A percentile compares a stretch with the other conserved stretches of the same genome.
Conservation (phyloP, 306 rosid genomes). For the Cicer cuneatum region DNA sequence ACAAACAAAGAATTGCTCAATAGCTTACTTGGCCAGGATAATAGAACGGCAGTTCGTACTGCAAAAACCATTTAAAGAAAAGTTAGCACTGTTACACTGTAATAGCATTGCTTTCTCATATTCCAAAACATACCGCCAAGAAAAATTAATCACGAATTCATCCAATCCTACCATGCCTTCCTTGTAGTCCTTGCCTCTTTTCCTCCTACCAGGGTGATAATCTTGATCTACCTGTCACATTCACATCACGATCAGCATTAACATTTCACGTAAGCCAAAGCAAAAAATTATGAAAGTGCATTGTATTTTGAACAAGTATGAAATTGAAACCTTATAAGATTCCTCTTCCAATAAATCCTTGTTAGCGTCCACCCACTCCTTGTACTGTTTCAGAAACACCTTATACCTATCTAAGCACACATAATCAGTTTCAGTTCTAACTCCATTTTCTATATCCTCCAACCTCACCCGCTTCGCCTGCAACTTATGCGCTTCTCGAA, state of each 20-base stretch:
- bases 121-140: background rate
- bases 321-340: conserved; percentile 70
- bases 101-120: conserved; percentile 19
- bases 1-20: conserved; percentile 14
- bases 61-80: conserved; percentile 53
- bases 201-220: conserved; percentile 93
- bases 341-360: conserved; percentile 86
- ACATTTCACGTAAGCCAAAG: conserved; percentile 23
- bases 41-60: conserved; percentile 97
- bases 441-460: conserved; percentile 61
- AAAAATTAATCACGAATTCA: conserved; percentile 17
- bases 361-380: conserved; percentile 82
- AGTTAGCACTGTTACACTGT: conserved; percentile 45
- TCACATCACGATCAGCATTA: conserved; percentile 48
- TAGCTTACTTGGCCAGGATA: conserved; percentile 95
- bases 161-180: conserved; percentile 76
- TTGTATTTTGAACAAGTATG: conserved; percentile 7
- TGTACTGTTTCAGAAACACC: conserved; percentile 86
- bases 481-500: conserved; percentile 80
- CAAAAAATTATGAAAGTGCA: background rate
- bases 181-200: conserved; percentile 95
- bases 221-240: conserved; percentile 83
- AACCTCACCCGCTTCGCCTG: conserved; percentile 61
- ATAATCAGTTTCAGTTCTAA: conserved; percentile 55
- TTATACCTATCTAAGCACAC: conserved; percentile 82